Percentiles rank a stretch among this genome's conserved stretches.
Conservation (phyloP, 345 rosid genomes). For the Theobroma cacao region DNA sequence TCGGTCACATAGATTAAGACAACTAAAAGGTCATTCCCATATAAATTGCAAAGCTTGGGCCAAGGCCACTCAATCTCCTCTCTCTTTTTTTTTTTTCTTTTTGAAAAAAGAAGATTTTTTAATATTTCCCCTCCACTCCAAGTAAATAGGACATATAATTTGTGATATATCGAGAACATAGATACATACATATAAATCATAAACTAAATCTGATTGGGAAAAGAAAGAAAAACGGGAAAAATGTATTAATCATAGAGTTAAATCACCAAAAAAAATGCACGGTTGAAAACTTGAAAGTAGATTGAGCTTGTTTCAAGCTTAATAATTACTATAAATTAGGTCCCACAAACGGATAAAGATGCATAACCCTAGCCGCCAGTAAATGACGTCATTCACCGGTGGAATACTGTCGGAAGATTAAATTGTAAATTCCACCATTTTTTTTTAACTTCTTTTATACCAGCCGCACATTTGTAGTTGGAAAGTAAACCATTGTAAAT, state of each 20-base stretch:
- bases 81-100: too few relatives aligned
- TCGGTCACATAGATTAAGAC: background rate
- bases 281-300: background rate
- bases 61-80: too few relatives aligned
- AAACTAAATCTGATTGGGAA: too few relatives aligned
- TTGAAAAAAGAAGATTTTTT: background rate
- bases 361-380: background rate
- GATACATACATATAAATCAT: too few relatives aligned
- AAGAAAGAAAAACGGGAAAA: background rate
- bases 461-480: conserved; percentile 24
- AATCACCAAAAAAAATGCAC: background rate
- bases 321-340: background rate
- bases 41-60: too few relatives aligned
- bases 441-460: conserved; percentile 19
- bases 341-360: background rate
- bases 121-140: background rate
- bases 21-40: background rate
- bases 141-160: background rate
- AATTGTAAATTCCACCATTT: background rate
- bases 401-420: background rate
- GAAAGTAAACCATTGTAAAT: conserved; percentile 9
- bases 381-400: conserved; percentile 14
- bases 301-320: background rate
- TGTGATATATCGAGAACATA: too few relatives aligned
- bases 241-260: background rate